Percentiles rank a stretch among this genome's conserved stretches.
Evolutionary conservation across 2,329 filamentous ascomycete species (phyloP).

Genomic region (Dactylella cylindrospora): DNA sequence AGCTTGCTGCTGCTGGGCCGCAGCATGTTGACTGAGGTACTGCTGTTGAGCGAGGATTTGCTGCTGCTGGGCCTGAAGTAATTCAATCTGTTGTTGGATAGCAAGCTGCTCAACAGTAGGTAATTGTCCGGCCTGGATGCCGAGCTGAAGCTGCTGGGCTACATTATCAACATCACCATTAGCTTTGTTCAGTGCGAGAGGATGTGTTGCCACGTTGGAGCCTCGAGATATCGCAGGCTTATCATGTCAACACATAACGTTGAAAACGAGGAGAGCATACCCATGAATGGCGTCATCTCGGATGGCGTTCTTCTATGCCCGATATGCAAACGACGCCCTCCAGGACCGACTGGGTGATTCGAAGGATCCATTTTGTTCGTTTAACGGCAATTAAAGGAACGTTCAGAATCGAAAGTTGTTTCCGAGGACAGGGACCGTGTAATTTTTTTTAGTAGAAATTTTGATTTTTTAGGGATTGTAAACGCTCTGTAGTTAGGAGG

Average conservation of each 20-base stretch:
- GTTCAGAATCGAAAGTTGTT: slow-evolving; percentile 41
- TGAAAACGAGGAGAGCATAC: slow-evolving; percentile 64
- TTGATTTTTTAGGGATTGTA: slow-evolving; percentile 31
- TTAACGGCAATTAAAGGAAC: slow-evolving; percentile 45
- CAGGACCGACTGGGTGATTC: slow-evolving; percentile 66
- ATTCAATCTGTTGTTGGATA: slow-evolving; percentile 96
- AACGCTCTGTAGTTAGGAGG: slow-evolving; percentile 29
- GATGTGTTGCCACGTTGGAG: slow-evolving; percentile 23
- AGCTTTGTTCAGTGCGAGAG: not conserved
- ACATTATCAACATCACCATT: slow-evolving; percentile 15
- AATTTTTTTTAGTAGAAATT: slow-evolving; percentile 32
- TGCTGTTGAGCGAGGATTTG: slow-evolving; percentile 96
- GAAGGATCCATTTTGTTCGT: slow-evolving; percentile 51
- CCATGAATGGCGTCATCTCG: slow-evolving; percentile 95
- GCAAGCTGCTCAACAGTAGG: slow-evolving; percentile 87
- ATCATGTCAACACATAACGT: slow-evolving; percentile 41
- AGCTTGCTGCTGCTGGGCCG: slow-evolving; percentile 72
- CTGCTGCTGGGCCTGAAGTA: slow-evolving; percentile 95
- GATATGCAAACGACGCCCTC: slow-evolving; percentile 91
- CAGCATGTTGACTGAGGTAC: slow-evolving; percentile 91
- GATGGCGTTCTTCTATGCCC: slow-evolving; percentile 95
- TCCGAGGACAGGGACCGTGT: slow-evolving; percentile 21
- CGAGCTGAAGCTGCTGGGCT: slow-evolving; percentile 42
- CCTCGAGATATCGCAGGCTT: slow-evolving; percentile 16
- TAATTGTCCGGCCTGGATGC: slow-evolving; percentile 49